A percentile compares a stretch with the other conserved stretches of the same genome.
Conservation (phyloP, 441 rosid genomes). For the Pelargonium australe region DNA sequence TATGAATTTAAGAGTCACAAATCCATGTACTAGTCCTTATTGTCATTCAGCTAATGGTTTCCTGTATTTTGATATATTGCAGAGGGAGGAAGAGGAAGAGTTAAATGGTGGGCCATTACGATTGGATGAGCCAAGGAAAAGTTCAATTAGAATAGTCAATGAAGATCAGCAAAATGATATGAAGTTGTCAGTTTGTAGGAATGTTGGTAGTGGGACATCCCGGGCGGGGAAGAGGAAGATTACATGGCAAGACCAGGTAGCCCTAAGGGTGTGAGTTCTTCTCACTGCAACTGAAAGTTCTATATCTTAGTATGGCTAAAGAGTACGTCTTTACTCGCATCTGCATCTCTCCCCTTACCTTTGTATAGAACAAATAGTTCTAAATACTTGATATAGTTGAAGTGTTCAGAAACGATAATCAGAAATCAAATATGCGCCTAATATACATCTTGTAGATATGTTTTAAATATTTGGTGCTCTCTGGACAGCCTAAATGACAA, state of each 20-base stretch:
- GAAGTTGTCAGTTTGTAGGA: conserved; percentile 56
- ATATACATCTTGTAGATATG: too few species aligned
- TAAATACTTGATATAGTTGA: too few species aligned
- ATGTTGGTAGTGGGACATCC: conserved; percentile 41
- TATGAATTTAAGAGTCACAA: neutral
- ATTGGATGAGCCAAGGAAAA: conserved; percentile 37
- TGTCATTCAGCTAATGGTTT: conserved; percentile 14
- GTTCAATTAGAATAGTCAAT: conserved; percentile 30
- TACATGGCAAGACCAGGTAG: conserved; percentile 90
- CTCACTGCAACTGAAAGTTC: conserved; percentile 16
- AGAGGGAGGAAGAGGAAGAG: conserved; percentile 74
- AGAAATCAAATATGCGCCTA: too few species aligned
- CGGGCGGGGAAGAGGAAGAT: conserved; percentile 79
- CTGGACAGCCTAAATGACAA: too few species aligned
- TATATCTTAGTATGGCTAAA: conserved; percentile 19
- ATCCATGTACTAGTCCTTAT: neutral
- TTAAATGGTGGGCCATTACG: conserved; percentile 30
- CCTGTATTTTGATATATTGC: conserved; percentile 18
- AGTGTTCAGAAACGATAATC: too few species aligned
- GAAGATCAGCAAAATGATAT: conserved; percentile 45
- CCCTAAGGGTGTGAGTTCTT: conserved; percentile 52
- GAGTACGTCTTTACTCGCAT: conserved; percentile 8
- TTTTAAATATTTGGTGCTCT: too few species aligned
- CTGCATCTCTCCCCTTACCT: neutral
- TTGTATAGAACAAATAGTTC: neutral